Evolutionary conservation across 768 basidiomycete species (phyloP), one percentile per base, ranked within the genome.

Genomic region (Xerocomellus dryophilus): DNA sequence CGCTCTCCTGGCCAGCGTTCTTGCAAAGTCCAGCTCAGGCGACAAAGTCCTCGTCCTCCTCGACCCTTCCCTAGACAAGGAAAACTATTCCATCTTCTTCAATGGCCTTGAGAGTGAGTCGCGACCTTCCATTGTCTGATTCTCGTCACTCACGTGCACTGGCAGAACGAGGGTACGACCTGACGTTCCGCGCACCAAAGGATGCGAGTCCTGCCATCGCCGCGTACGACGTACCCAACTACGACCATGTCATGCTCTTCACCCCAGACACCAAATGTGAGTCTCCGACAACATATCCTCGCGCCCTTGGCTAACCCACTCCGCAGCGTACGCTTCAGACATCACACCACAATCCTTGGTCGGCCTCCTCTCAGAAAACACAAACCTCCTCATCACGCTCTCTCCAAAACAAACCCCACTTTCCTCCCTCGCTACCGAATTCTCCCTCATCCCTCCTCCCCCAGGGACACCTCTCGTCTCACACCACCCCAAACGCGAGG

Each of bases 101-200:
- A 70, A 79, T 50, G 85, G 83, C 17, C 75, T 98, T 45, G 78
- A 81, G 76, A 81, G 94, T 95, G 50, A 44, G 78, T 66, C 43
- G 21, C 39, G 11, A 38, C 17, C 18, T 17, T 8, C 2, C 17
- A 7, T 20, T 5, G 31, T 50, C 4, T 7, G 5, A 15, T 7
- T 36, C 5, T 9, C 17, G 3, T n/a, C 43, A 7, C 25, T 60
- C 54, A 48, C 49, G 43, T 35, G 44, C 23, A 29, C 53, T 34
- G 34, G 10, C 63, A 95, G 91, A 82, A 44, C 77, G 84, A 56
- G 96, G 96, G 9, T 97, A 90, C 71, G 77, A 90, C 47, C 74
- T 98, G 43, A 93, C 89, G 1, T 93, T 95, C 77, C 86, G 94
- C 48, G 77, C 80, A 20, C 90, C 94, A 15, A 91, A 85, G 70